Evolutionary conservation across 345 rosid species (phyloP).

Genomic region (Brassica cretica): DNA sequence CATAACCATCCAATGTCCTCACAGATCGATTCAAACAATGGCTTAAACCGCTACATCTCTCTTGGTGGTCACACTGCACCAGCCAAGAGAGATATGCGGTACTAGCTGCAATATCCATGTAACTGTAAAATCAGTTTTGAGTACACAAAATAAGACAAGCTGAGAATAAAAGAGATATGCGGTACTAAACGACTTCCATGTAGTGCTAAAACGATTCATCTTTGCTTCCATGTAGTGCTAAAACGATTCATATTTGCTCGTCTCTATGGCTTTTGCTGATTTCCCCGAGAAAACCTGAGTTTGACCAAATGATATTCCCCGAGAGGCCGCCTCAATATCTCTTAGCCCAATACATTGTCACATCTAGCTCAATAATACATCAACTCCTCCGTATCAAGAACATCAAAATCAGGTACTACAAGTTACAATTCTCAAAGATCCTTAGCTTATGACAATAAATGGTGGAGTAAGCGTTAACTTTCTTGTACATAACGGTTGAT

Average conservation of each 20-base stretch:
- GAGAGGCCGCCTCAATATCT: slow-evolving; percentile 1
- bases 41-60: slow-evolving; percentile 44
- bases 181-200: not conserved
- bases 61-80: slow-evolving; percentile 44
- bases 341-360: slow-evolving; percentile 12
- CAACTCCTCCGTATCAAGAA: not conserved
- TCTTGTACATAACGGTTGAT: not conserved
- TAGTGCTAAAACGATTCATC: too few species aligned
- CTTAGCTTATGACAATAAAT: not conserved
- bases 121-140: slow-evolving; percentile 4
- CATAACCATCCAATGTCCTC: slow-evolving; percentile 88
- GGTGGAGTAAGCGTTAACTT: not conserved
- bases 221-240: not conserved
- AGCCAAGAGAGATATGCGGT: too few species aligned
- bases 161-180: not conserved
- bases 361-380: not conserved
- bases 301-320: not conserved
- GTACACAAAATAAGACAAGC: slow-evolving; percentile 3
- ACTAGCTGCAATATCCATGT: not conserved
- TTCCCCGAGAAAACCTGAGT: not conserved
- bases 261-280: not conserved
- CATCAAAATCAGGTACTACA: not conserved
- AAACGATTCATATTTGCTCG: not conserved
- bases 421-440: not conserved
- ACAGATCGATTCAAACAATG: slow-evolving; percentile 54